A percentile compares a stretch with the other conserved stretches of the same genome.
These are phyloP conservation scores for Oryza meridionalis DNA, from an alignment of 176 grass and related monocot species.

Conservation along the genomic window DNA sequence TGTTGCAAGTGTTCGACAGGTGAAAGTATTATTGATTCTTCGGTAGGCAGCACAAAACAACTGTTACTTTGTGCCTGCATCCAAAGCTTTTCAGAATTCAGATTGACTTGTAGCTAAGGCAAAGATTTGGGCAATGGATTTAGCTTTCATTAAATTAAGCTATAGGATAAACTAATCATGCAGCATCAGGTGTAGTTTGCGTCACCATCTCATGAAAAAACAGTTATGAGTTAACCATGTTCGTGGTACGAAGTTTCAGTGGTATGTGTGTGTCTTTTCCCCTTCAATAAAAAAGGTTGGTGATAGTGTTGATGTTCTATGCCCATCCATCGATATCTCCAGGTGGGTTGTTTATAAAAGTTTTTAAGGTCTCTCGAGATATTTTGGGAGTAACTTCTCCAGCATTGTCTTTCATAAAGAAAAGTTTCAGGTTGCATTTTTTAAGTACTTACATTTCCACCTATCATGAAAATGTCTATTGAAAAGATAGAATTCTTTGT, in stretches of 20 bases:
- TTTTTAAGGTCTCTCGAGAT: no score
- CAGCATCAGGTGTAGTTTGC: slow-evolving; percentile 19
- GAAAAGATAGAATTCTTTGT: no score
- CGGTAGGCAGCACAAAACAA: slow-evolving; percentile 8
- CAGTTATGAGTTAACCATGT: not conserved
- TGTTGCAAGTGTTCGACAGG: not conserved
- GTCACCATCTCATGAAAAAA: not conserved
- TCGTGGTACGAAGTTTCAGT: not conserved
- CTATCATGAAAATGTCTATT: no score
- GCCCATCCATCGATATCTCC: not conserved
- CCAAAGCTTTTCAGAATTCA: not conserved
- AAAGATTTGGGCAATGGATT: slow-evolving; percentile 27
- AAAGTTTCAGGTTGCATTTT: no score
- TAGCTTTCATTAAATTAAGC: not conserved
- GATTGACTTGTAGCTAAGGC: not conserved
- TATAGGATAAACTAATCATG: not conserved
- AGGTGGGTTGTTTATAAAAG: no score
- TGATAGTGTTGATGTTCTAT: not conserved
- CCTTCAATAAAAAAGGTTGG: not conserved
- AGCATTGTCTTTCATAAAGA: no score
- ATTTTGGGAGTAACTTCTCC: no score
- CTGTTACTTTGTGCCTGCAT: not conserved
- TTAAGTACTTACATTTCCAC: no score
- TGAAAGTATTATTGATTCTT: not conserved
- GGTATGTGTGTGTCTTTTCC: not conserved